Evolutionary conservation across 2,329 filamentous ascomycete genomes (phyloP).

Genomic region (Pseudogymnoascus sp.): DNA sequence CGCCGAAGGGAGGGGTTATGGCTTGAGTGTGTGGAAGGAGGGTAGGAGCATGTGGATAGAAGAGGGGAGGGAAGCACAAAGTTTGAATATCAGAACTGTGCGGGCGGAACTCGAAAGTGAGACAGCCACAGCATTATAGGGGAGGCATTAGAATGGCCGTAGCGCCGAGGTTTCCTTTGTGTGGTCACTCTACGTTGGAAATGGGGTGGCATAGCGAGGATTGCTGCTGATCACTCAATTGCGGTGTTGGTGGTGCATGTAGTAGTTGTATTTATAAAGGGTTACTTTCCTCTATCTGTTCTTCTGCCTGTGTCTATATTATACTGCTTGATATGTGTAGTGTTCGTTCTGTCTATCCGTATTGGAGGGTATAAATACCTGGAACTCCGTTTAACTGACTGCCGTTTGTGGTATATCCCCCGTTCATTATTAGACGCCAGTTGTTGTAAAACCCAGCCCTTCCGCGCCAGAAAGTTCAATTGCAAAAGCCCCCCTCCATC

Average conservation of each 20-base stretch:
- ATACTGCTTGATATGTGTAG: neutral
- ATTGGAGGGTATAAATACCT: neutral
- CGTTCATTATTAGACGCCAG: neutral
- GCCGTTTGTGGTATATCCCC: neutral
- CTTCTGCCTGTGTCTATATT: neutral
- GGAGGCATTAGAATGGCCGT: neutral
- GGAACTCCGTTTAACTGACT: neutral
- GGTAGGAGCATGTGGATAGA: neutral
- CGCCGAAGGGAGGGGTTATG: slow-evolving; percentile 12
- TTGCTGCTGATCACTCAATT: neutral
- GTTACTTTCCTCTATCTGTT: neutral
- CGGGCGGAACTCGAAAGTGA: neutral
- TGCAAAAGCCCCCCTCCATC: neutral
- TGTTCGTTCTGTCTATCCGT: neutral
- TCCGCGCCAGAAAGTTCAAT: neutral
- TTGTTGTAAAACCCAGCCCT: neutral
- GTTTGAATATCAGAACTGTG: neutral
- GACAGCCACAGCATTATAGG: neutral
- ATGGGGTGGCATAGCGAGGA: neutral
- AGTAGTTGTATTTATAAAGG: slow-evolving; percentile 6
- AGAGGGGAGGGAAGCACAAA: neutral
- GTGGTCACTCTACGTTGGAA: neutral
- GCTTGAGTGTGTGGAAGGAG: neutral
- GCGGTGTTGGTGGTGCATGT: neutral
- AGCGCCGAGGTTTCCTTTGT: neutral